phyloP scores from a whole-genome alignment of 2,329 filamentous ascomycete genomes.

The Pestalotiopsis sp. region DNA sequence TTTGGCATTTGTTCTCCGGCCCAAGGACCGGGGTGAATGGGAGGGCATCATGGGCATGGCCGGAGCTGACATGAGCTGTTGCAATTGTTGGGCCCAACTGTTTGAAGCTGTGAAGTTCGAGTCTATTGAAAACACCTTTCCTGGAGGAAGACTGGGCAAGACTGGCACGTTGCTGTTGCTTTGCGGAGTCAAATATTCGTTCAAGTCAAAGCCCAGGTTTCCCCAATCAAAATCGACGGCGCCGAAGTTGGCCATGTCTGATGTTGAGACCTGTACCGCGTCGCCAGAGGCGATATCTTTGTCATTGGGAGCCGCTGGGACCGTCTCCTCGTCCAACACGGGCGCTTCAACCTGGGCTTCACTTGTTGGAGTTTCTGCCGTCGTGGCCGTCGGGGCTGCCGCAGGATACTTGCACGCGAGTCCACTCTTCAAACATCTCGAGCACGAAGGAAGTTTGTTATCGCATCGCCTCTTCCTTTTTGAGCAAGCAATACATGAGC shows the following conservation, averaged over 20 bases:
- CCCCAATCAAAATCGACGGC: background rate
- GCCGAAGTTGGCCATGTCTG: background rate
- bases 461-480: slow-evolving; percentile 40
- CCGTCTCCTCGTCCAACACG: background rate
- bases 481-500: slow-evolving; percentile 40
- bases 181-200: background rate
- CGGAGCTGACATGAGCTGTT: background rate
- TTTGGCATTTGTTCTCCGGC: slow-evolving; percentile 25
- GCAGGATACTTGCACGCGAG: slow-evolving; percentile 39
- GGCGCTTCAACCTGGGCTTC: background rate
- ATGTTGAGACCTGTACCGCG: background rate
- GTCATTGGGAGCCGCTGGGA: no score
- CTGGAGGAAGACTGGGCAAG: no score
- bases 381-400: slow-evolving; percentile 13
- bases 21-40: slow-evolving; percentile 27
- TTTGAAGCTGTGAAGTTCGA: background rate
- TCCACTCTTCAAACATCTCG: slow-evolving; percentile 37
- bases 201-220: background rate
- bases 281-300: background rate
- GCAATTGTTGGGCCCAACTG: slow-evolving; percentile 16
- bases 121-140: background rate
- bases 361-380: background rate
- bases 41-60: slow-evolving; percentile 28
- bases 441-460: slow-evolving; percentile 37
- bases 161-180: background rate